phyloP scores from a whole-genome alignment of 1,139 yeast genomes.

The Taphrina sp. region DNA sequence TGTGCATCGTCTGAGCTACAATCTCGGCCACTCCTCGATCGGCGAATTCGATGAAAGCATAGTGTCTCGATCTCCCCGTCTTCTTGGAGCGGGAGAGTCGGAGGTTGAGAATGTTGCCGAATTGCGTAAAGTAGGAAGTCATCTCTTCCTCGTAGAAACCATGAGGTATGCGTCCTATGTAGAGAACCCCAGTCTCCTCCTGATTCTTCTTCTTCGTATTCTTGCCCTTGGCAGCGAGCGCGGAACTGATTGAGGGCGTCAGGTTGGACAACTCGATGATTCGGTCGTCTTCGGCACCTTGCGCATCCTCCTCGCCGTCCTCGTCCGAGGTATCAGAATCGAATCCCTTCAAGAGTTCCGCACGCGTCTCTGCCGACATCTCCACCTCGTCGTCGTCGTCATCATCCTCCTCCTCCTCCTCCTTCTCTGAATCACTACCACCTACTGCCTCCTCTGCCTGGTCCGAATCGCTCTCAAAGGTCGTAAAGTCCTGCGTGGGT shows the following conservation, averaged over 20 bases:
- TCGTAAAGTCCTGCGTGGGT: background rate
- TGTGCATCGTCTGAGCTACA: constrained; percentile 94
- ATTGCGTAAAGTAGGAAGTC: constrained; percentile 78
- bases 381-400: constrained; percentile 9
- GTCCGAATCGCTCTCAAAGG: background rate
- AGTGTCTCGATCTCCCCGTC: constrained; percentile 90
- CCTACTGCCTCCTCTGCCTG: background rate
- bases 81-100: constrained; percentile 84
- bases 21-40: constrained; percentile 72
- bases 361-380: constrained; percentile 11
- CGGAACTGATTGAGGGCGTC: constrained; percentile 18
- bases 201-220: constrained; percentile 18
- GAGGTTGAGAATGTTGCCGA: constrained; percentile 76
- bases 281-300: constrained; percentile 26
- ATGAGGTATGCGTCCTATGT: constrained; percentile 87
- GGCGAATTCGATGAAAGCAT: constrained; percentile 83
- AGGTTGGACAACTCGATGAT: constrained; percentile 26
- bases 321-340: constrained; percentile 26
- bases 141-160: constrained; percentile 86
- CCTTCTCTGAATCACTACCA: background rate
- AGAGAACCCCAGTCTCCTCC: constrained; percentile 58
- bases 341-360: constrained; percentile 6
- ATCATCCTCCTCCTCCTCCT: too few relatives aligned
- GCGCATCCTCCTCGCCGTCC: constrained; percentile 17
- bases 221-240: background rate